phyloP scores from a whole-genome alignment of 768 basidiomycete genomes.

The Naematelia encephala region DNA sequence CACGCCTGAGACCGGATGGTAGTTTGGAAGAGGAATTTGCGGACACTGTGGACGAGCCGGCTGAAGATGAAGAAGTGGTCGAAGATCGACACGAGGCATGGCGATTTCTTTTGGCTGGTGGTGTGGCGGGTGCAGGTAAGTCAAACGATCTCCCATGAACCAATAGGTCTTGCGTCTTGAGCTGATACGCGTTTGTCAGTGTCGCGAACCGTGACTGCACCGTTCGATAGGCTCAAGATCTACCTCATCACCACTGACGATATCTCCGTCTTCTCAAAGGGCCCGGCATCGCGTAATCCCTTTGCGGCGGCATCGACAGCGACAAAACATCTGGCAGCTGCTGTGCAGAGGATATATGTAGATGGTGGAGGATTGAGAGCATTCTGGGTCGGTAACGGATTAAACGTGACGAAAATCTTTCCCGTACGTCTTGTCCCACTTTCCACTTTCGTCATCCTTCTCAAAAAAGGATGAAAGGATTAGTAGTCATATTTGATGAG shows the following conservation, averaged over 20 bases:
- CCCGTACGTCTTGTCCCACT: slow-evolving; percentile 55
- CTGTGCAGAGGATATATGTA: slow-evolving; percentile 74
- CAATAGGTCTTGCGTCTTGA: too few relatives aligned
- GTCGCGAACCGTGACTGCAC: slow-evolving; percentile 92
- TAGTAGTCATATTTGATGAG: not conserved
- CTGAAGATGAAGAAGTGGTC: slow-evolving; percentile 50
- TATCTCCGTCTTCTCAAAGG: slow-evolving; percentile 1
- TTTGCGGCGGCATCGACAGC: slow-evolving; percentile 34
- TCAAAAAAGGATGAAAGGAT: too few relatives aligned
- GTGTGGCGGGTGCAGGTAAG: slow-evolving; percentile 88
- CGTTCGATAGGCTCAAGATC: slow-evolving; percentile 93
- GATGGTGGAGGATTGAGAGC: slow-evolving; percentile 78
- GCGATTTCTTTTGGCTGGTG: slow-evolving; percentile 89
- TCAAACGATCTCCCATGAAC: too few relatives aligned
- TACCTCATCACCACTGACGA: slow-evolving; percentile 74
- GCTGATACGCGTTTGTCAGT: slow-evolving; percentile 65
- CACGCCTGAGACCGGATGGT: slow-evolving; percentile 7
- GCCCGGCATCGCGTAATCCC: slow-evolving; percentile 33
- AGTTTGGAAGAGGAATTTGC: slow-evolving; percentile 30
- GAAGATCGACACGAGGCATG: slow-evolving; percentile 58
- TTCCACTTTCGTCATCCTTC: too few relatives aligned
- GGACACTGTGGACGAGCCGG: slow-evolving; percentile 25
- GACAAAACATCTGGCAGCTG: slow-evolving; percentile 61
- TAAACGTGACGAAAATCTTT: slow-evolving; percentile 92
- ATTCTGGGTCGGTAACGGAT: slow-evolving; percentile 92